phyloP scores from a whole-genome alignment of 108 stramenopile genomes.

The Pseudonitzschia multiseries region DNA sequence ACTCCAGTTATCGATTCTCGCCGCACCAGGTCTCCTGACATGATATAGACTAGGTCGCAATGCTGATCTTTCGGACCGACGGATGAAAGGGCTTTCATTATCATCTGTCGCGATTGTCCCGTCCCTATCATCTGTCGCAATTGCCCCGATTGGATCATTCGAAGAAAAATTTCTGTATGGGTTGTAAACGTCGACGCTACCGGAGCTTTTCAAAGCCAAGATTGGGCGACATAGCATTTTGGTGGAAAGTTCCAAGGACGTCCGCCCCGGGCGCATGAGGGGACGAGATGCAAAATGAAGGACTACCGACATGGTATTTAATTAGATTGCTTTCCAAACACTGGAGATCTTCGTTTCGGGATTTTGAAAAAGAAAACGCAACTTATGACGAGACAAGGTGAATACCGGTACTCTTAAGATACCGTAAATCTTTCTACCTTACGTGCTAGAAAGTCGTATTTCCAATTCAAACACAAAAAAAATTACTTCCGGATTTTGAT shows the following conservation, averaged over 20 bases:
- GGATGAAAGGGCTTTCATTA: not conserved
- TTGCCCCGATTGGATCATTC: not conserved
- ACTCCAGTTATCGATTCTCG: not conserved
- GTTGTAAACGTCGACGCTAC: not conserved
- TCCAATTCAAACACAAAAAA: not conserved
- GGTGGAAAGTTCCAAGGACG: not conserved
- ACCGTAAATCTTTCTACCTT: too few species aligned
- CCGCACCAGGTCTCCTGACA: not conserved
- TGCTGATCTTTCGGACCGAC: not conserved
- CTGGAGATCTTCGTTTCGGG: not conserved
- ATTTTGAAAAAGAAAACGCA: not conserved
- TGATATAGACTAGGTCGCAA: conserved; percentile 17
- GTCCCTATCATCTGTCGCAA: not conserved
- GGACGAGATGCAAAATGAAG: not conserved
- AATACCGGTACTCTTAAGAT: too few species aligned
- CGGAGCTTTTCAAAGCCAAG: not conserved
- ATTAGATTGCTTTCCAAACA: not conserved
- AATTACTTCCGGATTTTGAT: not conserved
- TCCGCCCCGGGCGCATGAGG: not conserved
- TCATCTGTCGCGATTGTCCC: too few species aligned
- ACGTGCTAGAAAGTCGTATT: too few species aligned
- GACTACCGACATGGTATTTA: not conserved
- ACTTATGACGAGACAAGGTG: too few species aligned
- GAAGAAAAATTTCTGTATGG: not conserved
- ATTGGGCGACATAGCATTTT: not conserved